Percentiles rank a stretch among this genome's conserved stretches.
Conservation (phyloP, 768 basidiomycete genomes). For the Pulveroboletus sp. region DNA sequence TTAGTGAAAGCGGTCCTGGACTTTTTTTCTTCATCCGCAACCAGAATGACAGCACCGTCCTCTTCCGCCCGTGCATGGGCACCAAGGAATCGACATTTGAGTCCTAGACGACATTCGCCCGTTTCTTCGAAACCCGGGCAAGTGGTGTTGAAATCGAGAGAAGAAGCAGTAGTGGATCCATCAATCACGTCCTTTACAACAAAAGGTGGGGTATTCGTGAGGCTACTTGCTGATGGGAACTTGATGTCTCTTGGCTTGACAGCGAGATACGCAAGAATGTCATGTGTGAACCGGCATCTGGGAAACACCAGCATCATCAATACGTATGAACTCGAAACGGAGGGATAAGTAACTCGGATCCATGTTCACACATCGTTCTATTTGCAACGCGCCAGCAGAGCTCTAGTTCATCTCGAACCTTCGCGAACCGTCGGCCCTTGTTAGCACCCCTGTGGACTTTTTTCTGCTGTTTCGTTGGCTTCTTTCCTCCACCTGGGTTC, state of each 20-base stretch:
- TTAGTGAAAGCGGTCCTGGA: constrained; percentile 41
- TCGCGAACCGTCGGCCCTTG: constrained; percentile 75
- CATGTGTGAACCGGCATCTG: constrained; percentile 80
- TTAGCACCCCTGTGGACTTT: constrained; percentile 78
- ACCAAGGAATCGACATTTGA: constrained; percentile 88
- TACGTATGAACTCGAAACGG: not conserved
- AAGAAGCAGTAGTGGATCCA: not conserved
- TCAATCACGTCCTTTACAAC: constrained; percentile 23
- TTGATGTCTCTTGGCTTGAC: constrained; percentile 71
- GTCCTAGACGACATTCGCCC: constrained; percentile 45
- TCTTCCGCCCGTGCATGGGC: constrained; percentile 58
- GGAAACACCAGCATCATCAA: not conserved
- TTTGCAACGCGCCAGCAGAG: constrained; percentile 79
- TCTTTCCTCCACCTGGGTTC: constrained; percentile 31
- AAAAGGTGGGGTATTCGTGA: constrained; percentile 50
- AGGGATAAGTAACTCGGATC: constrained; percentile 45
- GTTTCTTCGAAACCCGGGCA: constrained; percentile 28
- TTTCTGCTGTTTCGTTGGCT: constrained; percentile 57
- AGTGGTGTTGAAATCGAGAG: constrained; percentile 19
- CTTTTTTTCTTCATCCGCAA: constrained; percentile 57
- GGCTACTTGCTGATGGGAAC: constrained; percentile 43
- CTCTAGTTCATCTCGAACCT: constrained; percentile 73
- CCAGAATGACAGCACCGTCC: constrained; percentile 40
- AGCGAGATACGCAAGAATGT: constrained; percentile 68
- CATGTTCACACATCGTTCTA: constrained; percentile 66